phyloP scores from a whole-genome alignment of 176 grass and related monocot species.

The Oryza australiensis region DNA sequence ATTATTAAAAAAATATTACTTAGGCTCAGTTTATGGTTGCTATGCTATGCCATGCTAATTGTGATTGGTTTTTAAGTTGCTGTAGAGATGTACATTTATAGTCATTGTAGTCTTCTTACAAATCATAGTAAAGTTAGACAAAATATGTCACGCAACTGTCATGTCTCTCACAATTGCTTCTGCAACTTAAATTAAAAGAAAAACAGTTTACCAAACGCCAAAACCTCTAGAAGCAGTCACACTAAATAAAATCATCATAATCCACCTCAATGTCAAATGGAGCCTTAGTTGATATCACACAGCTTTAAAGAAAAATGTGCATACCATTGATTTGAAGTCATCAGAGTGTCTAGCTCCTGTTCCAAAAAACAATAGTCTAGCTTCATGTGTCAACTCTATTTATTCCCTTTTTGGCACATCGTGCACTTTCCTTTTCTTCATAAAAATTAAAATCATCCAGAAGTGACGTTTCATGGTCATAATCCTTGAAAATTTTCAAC shows the following conservation, averaged over 20 bases:
- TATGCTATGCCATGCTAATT: neutral
- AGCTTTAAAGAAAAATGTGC: neutral
- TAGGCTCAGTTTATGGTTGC: neutral
- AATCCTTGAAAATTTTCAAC: slow-evolving; percentile 70
- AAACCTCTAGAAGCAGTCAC: neutral
- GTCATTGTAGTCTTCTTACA: neutral
- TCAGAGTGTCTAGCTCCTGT: slow-evolving; percentile 30
- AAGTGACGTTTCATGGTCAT: slow-evolving; percentile 45
- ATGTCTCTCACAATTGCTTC: neutral
- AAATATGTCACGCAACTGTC: neutral
- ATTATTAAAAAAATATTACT: neutral
- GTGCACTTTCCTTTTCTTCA: slow-evolving; percentile 48
- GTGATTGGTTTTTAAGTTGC: neutral
- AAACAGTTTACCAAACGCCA: neutral
- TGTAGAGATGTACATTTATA: neutral
- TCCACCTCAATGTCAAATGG: neutral
- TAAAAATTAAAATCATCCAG: slow-evolving; percentile 75
- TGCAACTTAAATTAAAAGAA: neutral
- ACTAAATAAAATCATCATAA: neutral
- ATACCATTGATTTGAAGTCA: slow-evolving; percentile 44
- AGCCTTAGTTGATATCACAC: neutral
- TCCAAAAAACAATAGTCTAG: slow-evolving; percentile 15
- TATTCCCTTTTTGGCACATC: slow-evolving; percentile 28
- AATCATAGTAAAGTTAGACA: neutral
- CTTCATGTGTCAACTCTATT: slow-evolving; percentile 28